phyloP scores from a whole-genome alignment of 805 yeast genomes.

The Wickerhamiella occidentalis region DNA sequence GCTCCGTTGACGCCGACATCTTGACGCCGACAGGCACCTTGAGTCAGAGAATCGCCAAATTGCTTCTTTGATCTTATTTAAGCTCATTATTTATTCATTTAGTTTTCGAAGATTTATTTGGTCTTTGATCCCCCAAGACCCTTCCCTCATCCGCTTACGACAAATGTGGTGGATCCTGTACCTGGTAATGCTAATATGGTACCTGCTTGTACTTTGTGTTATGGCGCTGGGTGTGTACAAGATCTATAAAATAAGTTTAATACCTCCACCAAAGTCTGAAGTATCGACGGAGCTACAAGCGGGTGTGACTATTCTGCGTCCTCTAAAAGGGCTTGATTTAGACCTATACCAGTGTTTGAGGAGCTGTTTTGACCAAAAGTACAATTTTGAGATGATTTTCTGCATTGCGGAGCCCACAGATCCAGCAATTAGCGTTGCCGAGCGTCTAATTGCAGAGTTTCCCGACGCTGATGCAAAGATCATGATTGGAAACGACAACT shows the following conservation, averaged over 20 bases:
- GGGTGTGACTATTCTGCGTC: slow-evolving; percentile 69
- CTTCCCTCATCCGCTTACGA: not conserved
- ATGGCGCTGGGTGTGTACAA: slow-evolving; percentile 1
- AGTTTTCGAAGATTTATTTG: no score
- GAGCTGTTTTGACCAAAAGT: slow-evolving; percentile 54
- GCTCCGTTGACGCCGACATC: not conserved
- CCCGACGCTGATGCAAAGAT: slow-evolving; percentile 48
- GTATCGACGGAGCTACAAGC: slow-evolving; percentile 25
- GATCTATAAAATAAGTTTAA: not conserved
- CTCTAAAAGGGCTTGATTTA: slow-evolving; percentile 74
- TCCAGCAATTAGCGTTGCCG: slow-evolving; percentile 49
- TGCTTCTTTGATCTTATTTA: no score
- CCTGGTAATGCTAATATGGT: slow-evolving; percentile 8
- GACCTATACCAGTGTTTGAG: slow-evolving; percentile 57
- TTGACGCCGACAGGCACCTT: not conserved
- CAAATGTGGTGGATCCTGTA: slow-evolving; percentile 7
- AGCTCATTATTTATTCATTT: not conserved
- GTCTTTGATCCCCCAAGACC: no score
- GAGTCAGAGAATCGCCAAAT: not conserved
- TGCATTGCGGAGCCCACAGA: slow-evolving; percentile 59
- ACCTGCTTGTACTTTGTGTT: slow-evolving; percentile 2
- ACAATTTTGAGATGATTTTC: slow-evolving; percentile 64
- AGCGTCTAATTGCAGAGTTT: slow-evolving; percentile 38
- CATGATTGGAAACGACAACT: slow-evolving; percentile 38
- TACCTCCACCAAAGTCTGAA: not conserved